Percentiles rank a stretch among this genome's conserved stretches.
Conservation (phyloP, 805 yeast genomes). For the Candida yuanshanica region DNA sequence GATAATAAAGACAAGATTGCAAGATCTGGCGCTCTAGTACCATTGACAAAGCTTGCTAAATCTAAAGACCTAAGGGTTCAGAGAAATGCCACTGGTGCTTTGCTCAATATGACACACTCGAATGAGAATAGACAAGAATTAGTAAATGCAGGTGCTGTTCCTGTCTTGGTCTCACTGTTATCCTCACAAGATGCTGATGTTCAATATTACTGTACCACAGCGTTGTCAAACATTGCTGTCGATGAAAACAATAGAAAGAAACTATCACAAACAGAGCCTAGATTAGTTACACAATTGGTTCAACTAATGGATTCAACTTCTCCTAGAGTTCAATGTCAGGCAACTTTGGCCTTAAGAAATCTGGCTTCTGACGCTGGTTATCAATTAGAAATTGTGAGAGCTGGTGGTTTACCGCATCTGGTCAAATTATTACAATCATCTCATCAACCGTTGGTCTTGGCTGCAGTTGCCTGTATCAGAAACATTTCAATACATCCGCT, state of each 20-base stretch:
- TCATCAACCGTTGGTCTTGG: constrained; percentile 87
- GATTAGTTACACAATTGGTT: constrained; percentile 81
- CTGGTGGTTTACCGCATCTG: constrained; percentile 91
- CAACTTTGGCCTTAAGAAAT: constrained; percentile 91
- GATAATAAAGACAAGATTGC: constrained; percentile 96
- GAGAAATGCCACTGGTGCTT: constrained; percentile 97
- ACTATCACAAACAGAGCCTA: constrained; percentile 87
- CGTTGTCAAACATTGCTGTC: constrained; percentile 93
- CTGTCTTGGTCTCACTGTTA: constrained; percentile 83
- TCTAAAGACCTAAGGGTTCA: constrained; percentile 94
- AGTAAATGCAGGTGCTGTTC: constrained; percentile 97
- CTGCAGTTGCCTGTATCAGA: constrained; percentile 97
- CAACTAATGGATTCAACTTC: constrained; percentile 88
- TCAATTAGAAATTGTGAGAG: constrained; percentile 91
- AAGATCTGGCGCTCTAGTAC: constrained; percentile 90
- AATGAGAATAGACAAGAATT: constrained; percentile 93
- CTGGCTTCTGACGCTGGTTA: constrained; percentile 94
- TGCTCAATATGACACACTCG: constrained; percentile 96
- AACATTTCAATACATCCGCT: constrained; percentile 94
- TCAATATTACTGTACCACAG: constrained; percentile 97
- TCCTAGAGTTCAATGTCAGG: constrained; percentile 97
- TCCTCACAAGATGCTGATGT: constrained; percentile 91
- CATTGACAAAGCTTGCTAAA: constrained; percentile 89
- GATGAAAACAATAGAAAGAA: constrained; percentile 88
- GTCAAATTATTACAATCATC: constrained; percentile 84